Evolutionary conservation across 148 eudicot genomes (phyloP).

Genomic region (Euryodendron excelsum): DNA sequence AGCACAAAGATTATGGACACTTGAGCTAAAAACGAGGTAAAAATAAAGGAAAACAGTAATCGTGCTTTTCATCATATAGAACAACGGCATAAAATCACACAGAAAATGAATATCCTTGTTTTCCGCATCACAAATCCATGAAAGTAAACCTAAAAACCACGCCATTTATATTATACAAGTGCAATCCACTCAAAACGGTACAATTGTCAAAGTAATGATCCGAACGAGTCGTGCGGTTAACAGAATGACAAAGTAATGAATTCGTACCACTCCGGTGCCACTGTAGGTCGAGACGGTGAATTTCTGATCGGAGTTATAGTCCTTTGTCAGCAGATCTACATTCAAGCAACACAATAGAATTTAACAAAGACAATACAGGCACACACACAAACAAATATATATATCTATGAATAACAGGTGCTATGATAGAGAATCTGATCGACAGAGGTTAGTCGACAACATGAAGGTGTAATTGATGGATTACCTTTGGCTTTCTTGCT

Average conservation of each 20-base stretch:
- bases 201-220: neutral
- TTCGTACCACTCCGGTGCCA: constrained; percentile 73
- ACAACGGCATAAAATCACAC: neutral
- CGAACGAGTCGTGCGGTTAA: neutral
- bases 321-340: constrained; percentile 80
- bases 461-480: neutral
- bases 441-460: neutral
- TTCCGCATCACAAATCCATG: neutral
- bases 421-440: neutral
- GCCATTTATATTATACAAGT: neutral
- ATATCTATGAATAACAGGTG: neutral
- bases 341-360: neutral
- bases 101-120: neutral
- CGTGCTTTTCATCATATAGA: neutral
- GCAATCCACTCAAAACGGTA: neutral
- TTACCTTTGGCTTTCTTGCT: constrained; percentile 52
- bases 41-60: neutral
- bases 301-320: constrained; percentile 78
- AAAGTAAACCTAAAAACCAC: neutral
- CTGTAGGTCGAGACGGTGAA: constrained; percentile 66
- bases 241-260: neutral
- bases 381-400: neutral
- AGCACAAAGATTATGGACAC: neutral
- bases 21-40: neutral
- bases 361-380: neutral